Evolutionary conservation across 78 protist species (phyloP), one percentile per base, ranked within the genome.

Genomic region (Acrasis kona): DNA sequence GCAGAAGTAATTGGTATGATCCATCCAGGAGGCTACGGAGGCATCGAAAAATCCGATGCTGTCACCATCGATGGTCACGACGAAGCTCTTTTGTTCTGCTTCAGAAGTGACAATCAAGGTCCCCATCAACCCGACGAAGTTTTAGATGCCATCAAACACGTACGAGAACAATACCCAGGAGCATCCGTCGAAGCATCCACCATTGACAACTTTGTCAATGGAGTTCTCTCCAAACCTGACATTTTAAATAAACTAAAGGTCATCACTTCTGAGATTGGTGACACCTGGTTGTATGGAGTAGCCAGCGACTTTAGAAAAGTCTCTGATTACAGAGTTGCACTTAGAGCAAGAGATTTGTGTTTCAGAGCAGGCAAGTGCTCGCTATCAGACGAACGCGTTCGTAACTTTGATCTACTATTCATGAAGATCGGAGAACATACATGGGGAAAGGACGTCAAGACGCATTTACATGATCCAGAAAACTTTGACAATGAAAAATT

Each of bases 261-360:
- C 40, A 7, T 69, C 4, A 69, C 4, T 9, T 7, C 36, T 4
- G 73, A 69, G 39, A 69, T 69, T 7, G 73, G 73, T 10, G 73
- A 69, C 73, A 69, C 73, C 4, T 69, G 73, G 73, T 41, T 69
- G 65, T 27, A 69, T 5, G 73, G 73, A n/a, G 73, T 69, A 50
- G 65, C 4, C 7, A 69, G 73, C 7, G 73, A 69, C 73, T 32
- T n/a, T n/a, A 7, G 4, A n/a, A 28, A 8, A 32, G 5, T 29
- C 29, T 5, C 69, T 34, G 41, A 65, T 34, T 65, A 65, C 69
- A 5, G 69, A 9, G 69, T 37, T 7, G 31, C 9, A 7, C 41
- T 7, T 7, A 5, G 69, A n/a, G 69, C 9, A 7, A 5, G 31
- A 7, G 69, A 65, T n/a, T n/a, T n/a, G n/a, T n/a, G n/a, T n/a